phyloP scores from a whole-genome alignment of 148 eudicot species.

The Vaccinium darrowii region DNA sequence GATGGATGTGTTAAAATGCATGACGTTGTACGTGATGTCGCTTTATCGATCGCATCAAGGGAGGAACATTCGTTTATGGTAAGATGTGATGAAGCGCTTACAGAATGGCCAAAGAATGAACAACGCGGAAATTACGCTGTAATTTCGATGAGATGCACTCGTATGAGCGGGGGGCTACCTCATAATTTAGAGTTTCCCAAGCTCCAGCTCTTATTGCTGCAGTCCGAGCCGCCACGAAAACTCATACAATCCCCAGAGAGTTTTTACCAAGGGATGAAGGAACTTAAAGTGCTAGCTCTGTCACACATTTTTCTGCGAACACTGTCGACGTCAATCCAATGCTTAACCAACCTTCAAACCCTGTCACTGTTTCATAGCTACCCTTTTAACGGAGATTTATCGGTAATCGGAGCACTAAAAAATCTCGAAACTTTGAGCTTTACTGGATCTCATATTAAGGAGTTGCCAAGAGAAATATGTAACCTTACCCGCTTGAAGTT shows the following conservation, averaged over 20 bases:
- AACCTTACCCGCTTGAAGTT: neutral
- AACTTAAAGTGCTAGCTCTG: neutral
- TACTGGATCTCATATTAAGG: neutral
- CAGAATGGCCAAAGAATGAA: neutral
- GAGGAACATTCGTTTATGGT: conserved; percentile 10
- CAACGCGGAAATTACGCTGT: neutral
- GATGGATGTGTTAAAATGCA: conserved; percentile 11
- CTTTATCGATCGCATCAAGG: conserved; percentile 1
- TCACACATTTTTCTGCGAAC: neutral
- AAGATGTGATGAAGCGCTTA: neutral
- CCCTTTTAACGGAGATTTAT: neutral
- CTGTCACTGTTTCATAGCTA: neutral
- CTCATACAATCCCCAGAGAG: neutral
- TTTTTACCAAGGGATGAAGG: neutral
- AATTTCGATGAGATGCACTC: neutral
- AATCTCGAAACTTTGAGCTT: neutral
- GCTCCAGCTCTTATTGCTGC: neutral
- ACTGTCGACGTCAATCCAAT: neutral
- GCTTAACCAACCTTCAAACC: neutral
- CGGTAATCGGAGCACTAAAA: neutral
- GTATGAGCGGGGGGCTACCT: neutral
- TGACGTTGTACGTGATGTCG: conserved; percentile 18
- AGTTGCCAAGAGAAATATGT: neutral
- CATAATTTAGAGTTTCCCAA: neutral
- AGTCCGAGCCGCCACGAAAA: too few species aligned